These are phyloP conservation scores for Kwoniella botswanensis DNA, from an alignment of 768 basidiomycete species.

Conservation along the genomic window DNA sequence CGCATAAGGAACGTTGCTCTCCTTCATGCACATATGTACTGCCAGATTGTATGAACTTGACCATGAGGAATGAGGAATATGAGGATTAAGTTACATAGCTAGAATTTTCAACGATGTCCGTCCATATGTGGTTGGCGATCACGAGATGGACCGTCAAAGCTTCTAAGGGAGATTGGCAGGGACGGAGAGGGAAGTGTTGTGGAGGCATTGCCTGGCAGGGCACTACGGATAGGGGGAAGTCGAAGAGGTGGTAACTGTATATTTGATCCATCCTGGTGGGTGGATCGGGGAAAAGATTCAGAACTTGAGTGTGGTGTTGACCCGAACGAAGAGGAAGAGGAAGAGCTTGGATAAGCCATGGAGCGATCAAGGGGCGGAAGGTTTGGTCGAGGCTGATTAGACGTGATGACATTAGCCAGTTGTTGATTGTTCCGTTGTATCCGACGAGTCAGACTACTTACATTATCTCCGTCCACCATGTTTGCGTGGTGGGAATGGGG, in stretches of 20 bases:
- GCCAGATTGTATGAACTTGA: too few relatives aligned
- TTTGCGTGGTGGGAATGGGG: not conserved
- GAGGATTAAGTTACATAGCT: not conserved
- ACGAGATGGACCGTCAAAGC: too few relatives aligned
- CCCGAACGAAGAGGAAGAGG: not conserved
- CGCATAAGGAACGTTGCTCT: too few relatives aligned
- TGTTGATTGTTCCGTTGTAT: not conserved
- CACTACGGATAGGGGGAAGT: slow-evolving; percentile 22
- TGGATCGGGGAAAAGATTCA: not conserved
- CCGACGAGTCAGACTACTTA: not conserved
- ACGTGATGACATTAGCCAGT: not conserved
- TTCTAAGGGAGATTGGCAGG: not conserved
- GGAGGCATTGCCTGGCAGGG: slow-evolving; percentile 9
- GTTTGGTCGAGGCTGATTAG: slow-evolving; percentile 1
- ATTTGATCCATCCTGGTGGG: not conserved
- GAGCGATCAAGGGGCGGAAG: not conserved
- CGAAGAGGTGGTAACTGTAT: slow-evolving; percentile 23
- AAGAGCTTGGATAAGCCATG: not conserved
- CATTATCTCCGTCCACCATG: not conserved
- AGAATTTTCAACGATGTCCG: not conserved
- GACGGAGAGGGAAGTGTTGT: slow-evolving; percentile 15
- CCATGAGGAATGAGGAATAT: too few relatives aligned
- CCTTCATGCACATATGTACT: too few relatives aligned
- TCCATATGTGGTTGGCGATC: not conserved
- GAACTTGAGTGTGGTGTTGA: not conserved